phyloP scores from a whole-genome alignment of 2,329 filamentous ascomycete species.

The Calonectria pseudoreteaudii region DNA sequence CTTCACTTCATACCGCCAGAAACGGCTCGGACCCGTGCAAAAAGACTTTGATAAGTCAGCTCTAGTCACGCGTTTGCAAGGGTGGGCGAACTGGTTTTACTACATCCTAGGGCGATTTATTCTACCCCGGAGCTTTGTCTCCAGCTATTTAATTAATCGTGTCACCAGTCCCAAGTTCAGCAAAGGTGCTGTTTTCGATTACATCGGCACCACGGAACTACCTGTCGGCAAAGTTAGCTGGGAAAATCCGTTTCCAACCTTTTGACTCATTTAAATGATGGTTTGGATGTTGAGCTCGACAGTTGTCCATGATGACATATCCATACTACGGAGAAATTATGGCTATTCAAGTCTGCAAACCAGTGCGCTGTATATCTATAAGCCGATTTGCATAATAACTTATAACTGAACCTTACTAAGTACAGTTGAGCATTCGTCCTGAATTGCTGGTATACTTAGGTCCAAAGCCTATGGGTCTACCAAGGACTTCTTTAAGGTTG shows the following conservation, averaged over 20 bases:
- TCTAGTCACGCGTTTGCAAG: slow-evolving; percentile 38
- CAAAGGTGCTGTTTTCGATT: slow-evolving; percentile 35
- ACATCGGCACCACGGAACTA: slow-evolving; percentile 18
- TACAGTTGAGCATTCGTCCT: not conserved
- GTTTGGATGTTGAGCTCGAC: not conserved
- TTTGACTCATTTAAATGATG: not conserved
- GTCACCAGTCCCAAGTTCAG: slow-evolving; percentile 23
- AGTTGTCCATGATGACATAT: not conserved
- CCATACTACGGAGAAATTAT: not conserved
- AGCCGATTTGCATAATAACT: not conserved
- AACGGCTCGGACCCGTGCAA: slow-evolving; percentile 26
- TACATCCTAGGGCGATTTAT: slow-evolving; percentile 39
- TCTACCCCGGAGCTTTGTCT: slow-evolving; percentile 17
- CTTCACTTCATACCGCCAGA: slow-evolving; percentile 35
- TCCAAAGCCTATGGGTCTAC: not conserved
- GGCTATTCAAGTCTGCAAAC: not conserved
- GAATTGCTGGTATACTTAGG: not conserved
- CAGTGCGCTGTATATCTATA: not conserved
- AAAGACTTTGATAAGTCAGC: slow-evolving; percentile 31
- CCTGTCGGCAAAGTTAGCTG: slow-evolving; percentile 8
- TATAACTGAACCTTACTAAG: not conserved
- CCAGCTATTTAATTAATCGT: slow-evolving; percentile 15
- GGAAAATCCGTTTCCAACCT: slow-evolving; percentile 9
- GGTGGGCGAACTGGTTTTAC: slow-evolving; percentile 41
- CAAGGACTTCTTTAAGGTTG: not conserved